Base-by-base conservation (phyloP, 768 basidiomycete species). In the Leccinum disarticulatum region DNA sequence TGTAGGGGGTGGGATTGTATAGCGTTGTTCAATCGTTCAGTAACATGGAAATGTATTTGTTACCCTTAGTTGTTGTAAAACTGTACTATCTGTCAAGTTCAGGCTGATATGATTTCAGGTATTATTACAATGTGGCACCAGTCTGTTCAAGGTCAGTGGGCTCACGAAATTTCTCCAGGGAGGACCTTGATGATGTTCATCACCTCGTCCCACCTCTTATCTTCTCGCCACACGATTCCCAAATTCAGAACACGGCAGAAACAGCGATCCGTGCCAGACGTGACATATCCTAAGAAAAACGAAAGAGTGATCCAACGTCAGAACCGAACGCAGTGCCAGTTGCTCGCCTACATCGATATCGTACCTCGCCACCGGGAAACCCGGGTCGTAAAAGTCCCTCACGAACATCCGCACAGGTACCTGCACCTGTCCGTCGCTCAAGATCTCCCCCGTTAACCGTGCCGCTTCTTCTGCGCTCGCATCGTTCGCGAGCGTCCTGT, bases 331-430 rank as follows among this genome's bases (percentile, higher is more conserved):
- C 41, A 49, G 22, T 22, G 22, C 22, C 22, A 22, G 30, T 22
- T n/a, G 38, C 46, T 1, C 25, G 25, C 3, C 22, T 8, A 6
- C 2, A 3, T 25, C 25, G 55, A 92, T 87, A 63, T 80, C 76
- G 66, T 91, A 92, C 57, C 90, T 78, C 58, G 88, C 68, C 1
- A 89, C 79, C 0, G 88, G 88, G 68, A 86, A 90, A 1, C 77
- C 80, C 1, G 76, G 79, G 6, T 73, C 70, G 14, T 78, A 70
- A 65, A 90, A 71, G 65, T 91, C 90, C 61, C 83, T 76, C 33
- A 80, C 79, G 30, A 92, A 77, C 41, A 91, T 58, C 43, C 88
- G 75, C 41, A 85, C 80, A 0, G 89, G 89, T 1, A 91, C 69
- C 68, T 91, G 79, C 6, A 91, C 89, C 68, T 88, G 87, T 15